A percentile compares a stretch with the other conserved stretches of the same genome.
Conservation (phyloP, 345 rosid species). For the Atalantia buxifolia region DNA sequence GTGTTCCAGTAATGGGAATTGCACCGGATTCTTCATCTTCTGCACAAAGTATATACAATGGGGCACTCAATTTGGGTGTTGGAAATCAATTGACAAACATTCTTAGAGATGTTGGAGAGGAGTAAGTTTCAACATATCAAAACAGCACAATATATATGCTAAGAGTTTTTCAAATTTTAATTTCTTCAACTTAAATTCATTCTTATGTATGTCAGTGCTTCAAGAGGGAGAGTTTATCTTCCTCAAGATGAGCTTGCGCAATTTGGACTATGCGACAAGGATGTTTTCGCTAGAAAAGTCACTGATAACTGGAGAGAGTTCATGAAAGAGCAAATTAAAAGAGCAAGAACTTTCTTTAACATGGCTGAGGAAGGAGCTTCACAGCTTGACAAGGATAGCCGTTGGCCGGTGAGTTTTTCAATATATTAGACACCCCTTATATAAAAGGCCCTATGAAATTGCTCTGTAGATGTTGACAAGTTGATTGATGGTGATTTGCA, state of each 20-base stretch:
- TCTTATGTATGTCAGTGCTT: slow-evolving; percentile 24
- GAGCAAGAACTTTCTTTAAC: slow-evolving; percentile 56
- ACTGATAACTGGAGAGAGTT: slow-evolving; percentile 52
- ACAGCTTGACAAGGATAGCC: slow-evolving; percentile 54
- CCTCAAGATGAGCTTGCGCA: slow-evolving; percentile 62
- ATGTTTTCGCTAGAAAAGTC: slow-evolving; percentile 50
- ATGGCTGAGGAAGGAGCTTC: slow-evolving; percentile 64
- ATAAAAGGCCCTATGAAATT: background rate
- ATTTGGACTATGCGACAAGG: slow-evolving; percentile 45
- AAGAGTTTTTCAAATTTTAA: background rate
- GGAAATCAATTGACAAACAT: slow-evolving; percentile 67
- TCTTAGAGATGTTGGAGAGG: slow-evolving; percentile 64
- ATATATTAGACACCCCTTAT: too few species aligned
- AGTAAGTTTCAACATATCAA: slow-evolving; percentile 28
- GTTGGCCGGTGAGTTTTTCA: slow-evolving; percentile 50
- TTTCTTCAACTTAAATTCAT: background rate
- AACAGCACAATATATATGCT: too few species aligned
- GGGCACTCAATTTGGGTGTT: slow-evolving; percentile 51
- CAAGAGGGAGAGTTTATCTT: slow-evolving; percentile 56
- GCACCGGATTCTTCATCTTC: slow-evolving; percentile 38
- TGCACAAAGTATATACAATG: slow-evolving; percentile 32
- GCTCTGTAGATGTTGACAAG: background rate
- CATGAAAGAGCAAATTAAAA: slow-evolving; percentile 55
- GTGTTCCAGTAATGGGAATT: slow-evolving; percentile 67
- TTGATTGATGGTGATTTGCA: slow-evolving; percentile 13